A percentile compares a stretch with the other conserved stretches of the same genome.
Conservation (phyloP, 768 basidiomycete genomes). For the Tremella yokohamensis region DNA sequence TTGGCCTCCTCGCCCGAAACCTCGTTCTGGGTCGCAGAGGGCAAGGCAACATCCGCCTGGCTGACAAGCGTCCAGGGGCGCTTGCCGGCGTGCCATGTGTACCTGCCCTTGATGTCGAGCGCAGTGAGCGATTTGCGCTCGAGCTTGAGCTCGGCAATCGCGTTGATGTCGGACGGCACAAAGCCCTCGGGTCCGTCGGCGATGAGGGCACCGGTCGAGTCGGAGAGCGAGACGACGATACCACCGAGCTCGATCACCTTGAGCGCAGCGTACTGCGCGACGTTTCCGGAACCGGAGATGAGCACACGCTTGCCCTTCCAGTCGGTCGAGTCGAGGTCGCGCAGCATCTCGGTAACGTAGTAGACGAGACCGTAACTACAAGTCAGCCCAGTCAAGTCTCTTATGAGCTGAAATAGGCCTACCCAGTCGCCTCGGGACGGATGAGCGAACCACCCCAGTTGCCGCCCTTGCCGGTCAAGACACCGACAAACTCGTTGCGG, state of each 20-base stretch:
- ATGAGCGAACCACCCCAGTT: constrained; percentile 70
- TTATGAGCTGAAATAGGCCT: background rate
- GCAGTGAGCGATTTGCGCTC: constrained; percentile 45
- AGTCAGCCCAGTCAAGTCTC: constrained; percentile 41
- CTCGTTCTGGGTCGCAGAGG: constrained; percentile 59
- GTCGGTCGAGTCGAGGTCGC: constrained; percentile 61
- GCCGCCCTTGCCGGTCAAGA: constrained; percentile 70
- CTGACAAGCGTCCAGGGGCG: constrained; percentile 67
- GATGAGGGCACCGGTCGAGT: constrained; percentile 69
- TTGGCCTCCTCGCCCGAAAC: constrained; percentile 61
- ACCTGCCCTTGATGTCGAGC: constrained; percentile 53
- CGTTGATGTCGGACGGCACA: constrained; percentile 58
- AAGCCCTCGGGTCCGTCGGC: constrained; percentile 58
- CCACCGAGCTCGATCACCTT: constrained; percentile 74
- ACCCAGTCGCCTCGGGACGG: constrained; percentile 61
- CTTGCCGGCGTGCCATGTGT: constrained; percentile 54
- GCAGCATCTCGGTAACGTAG: constrained; percentile 66
- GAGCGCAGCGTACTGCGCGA: constrained; percentile 69
- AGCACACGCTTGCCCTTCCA: constrained; percentile 55
- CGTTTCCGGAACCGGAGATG: constrained; percentile 65
- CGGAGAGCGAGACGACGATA: constrained; percentile 67
- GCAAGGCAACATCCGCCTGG: constrained; percentile 65
- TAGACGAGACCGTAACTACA: constrained; percentile 73
- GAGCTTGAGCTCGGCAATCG: constrained; percentile 51
- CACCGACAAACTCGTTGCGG: constrained; percentile 64